These are phyloP conservation scores for Trichoderma orchidacearum DNA, from an alignment of 495 filamentous ascomycete genomes.

Conservation along the genomic window DNA sequence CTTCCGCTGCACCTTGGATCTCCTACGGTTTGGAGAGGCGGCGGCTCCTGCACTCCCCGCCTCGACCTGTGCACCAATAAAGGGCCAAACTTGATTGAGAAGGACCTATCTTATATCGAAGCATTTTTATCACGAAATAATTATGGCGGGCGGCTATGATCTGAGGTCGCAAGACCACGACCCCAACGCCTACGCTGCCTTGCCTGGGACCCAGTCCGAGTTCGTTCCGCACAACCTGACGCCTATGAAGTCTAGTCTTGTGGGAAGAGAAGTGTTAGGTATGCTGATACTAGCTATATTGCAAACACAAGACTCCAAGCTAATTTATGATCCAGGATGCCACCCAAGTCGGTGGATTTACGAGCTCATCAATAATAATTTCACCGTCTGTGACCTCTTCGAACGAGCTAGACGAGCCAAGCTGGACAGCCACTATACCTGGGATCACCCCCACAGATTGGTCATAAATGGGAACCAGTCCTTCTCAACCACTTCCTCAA, in stretches of 20 bases:
- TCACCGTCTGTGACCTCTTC: not conserved
- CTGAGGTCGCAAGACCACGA: not conserved
- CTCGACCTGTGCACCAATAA: too few species aligned
- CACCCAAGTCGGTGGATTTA: slow-evolving; percentile 3
- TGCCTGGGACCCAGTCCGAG: not conserved
- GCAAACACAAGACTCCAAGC: not conserved
- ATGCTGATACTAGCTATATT: not conserved
- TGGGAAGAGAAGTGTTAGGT: not conserved
- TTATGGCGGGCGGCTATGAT: not conserved
- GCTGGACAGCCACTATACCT: slow-evolving; percentile 5
- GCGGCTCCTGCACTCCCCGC: too few species aligned
- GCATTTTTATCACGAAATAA: too few species aligned
- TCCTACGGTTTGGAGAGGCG: too few species aligned
- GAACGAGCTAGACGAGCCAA: not conserved
- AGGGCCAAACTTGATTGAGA: too few species aligned
- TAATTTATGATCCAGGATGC: not conserved
- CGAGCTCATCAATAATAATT: slow-evolving; percentile 1
- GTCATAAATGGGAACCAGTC: slow-evolving; percentile 2
- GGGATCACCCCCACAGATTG: slow-evolving; percentile 5
- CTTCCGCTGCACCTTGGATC: too few species aligned
- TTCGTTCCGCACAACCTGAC: not conserved
- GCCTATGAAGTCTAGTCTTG: not conserved
- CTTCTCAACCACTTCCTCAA: not conserved
- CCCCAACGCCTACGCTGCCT: not conserved
- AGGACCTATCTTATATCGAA: too few species aligned